Evolutionary conservation across 768 basidiomycete species (phyloP).

Genomic region (Mycena vulgaris): DNA sequence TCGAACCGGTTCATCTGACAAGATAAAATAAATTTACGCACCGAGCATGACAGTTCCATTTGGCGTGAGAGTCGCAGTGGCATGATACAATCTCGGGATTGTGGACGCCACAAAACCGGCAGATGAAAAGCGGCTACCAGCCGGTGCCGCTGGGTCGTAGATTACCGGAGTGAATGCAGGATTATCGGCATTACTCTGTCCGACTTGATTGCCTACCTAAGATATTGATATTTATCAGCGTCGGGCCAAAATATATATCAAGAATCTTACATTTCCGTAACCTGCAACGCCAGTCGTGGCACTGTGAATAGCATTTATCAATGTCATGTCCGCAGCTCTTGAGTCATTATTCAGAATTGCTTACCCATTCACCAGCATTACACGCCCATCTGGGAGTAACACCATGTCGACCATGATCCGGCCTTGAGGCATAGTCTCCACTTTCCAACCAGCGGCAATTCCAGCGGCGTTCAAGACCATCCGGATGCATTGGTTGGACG

Average conservation of each 20-base stretch:
- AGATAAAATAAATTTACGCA: constrained; percentile 12
- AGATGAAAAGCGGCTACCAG: constrained; percentile 49
- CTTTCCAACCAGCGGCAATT: constrained; percentile 60
- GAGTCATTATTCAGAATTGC: neutral
- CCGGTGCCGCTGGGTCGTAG: constrained; percentile 50
- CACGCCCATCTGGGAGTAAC: constrained; percentile 57
- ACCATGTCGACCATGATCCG: constrained; percentile 56
- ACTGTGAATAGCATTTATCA: neutral
- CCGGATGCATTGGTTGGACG: constrained; percentile 59
- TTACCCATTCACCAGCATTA: constrained; percentile 59
- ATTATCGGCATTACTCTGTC: constrained; percentile 56
- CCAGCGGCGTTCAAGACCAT: constrained; percentile 59
- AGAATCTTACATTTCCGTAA: constrained; percentile 46
- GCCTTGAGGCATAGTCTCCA: constrained; percentile 60
- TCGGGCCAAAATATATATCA: neutral
- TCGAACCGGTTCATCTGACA: neutral
- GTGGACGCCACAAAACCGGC: constrained; percentile 48
- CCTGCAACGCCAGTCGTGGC: constrained; percentile 60
- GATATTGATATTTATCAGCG: constrained; percentile 15
- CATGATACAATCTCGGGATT: constrained; percentile 54
- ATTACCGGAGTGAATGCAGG: constrained; percentile 51
- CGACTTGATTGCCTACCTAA: constrained; percentile 51
- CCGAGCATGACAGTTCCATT: constrained; percentile 51
- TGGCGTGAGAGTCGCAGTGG: constrained; percentile 48
- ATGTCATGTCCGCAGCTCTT: neutral